Evolutionary conservation across 2,329 filamentous ascomycete species (phyloP).

Genomic region (Phaeosphaeria sp.): DNA sequence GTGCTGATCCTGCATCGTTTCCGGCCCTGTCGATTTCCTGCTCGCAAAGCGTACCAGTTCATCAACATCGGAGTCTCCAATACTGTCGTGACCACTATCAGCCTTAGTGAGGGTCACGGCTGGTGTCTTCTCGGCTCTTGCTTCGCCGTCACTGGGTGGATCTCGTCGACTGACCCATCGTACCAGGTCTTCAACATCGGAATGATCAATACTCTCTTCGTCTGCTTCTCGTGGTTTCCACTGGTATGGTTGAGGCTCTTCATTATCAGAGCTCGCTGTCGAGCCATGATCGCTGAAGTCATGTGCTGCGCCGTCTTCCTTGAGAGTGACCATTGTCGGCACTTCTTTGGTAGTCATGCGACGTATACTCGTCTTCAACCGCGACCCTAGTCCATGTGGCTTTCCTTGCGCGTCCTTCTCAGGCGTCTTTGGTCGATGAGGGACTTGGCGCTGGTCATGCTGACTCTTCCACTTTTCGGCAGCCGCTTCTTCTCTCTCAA

Average conservation of each 20-base stretch:
- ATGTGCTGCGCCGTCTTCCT: constrained; percentile 21
- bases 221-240: constrained; percentile 19
- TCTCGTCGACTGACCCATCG: constrained; percentile 43
- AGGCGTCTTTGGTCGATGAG: constrained; percentile 31
- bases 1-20: constrained; percentile 7
- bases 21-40: constrained; percentile 15
- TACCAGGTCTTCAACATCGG: constrained; percentile 41
- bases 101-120: constrained; percentile 14
- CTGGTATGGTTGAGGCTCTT: constrained; percentile 11
- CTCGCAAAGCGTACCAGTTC: constrained; percentile 38
- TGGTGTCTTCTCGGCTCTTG: constrained; percentile 11
- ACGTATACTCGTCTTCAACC: constrained; percentile 32
- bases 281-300: constrained; percentile 28
- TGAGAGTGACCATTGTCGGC: constrained; percentile 30
- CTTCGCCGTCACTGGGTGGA: constrained; percentile 37
- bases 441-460: constrained; percentile 34
- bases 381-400: constrained; percentile 26
- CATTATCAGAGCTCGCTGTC: constrained; percentile 31
- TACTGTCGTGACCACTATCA: constrained; percentile 35
- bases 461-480: constrained; percentile 35
- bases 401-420: constrained; percentile 25
- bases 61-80: constrained; percentile 39
- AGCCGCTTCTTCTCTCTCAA: constrained; percentile 24
- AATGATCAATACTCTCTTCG: constrained; percentile 36
- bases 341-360: constrained; percentile 39